Conservation (phyloP, 257 asterid species). For the Scutellaria minor region DNA sequence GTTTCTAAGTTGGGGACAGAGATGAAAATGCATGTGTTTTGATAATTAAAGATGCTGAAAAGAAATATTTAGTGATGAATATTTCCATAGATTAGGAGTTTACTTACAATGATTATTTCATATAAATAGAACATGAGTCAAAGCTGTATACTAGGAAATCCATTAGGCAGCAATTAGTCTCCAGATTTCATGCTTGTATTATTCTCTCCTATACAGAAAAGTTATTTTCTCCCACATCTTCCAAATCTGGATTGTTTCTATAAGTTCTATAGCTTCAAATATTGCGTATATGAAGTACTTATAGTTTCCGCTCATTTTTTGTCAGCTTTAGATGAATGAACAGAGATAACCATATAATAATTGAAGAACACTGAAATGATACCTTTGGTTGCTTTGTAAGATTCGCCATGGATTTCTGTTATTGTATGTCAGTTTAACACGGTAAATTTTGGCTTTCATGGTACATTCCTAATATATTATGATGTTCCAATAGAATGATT, state of each 20-base stretch:
- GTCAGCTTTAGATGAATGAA: slow-evolving; percentile 11
- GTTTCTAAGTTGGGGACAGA: slow-evolving; percentile 19
- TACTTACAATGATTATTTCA: no score
- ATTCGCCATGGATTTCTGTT: not conserved
- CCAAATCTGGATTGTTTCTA: no score
- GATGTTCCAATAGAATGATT: slow-evolving; percentile 11
- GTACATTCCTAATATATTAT: not conserved
- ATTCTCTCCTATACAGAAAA: no score
- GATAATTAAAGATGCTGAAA: not conserved
- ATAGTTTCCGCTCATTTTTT: slow-evolving; percentile 1
- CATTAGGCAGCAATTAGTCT: no score
- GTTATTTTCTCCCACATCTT: no score
- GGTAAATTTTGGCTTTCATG: not conserved
- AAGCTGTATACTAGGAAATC: no score
- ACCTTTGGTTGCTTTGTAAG: slow-evolving; percentile 13
- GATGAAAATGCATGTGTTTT: not conserved
- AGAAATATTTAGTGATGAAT: not conserved
- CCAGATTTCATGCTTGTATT: no score
- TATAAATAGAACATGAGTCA: no score
- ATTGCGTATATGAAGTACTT: slow-evolving; percentile 4
- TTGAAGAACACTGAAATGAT: not conserved
- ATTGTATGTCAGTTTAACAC: not conserved
- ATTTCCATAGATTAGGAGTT: no score
- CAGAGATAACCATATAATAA: slow-evolving; percentile 7
- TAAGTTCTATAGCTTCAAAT: no score